Evolutionary conservation across 805 yeast species (phyloP), one percentile per base, ranked within the genome.

Genomic region (Spathaspora gorwiae): DNA sequence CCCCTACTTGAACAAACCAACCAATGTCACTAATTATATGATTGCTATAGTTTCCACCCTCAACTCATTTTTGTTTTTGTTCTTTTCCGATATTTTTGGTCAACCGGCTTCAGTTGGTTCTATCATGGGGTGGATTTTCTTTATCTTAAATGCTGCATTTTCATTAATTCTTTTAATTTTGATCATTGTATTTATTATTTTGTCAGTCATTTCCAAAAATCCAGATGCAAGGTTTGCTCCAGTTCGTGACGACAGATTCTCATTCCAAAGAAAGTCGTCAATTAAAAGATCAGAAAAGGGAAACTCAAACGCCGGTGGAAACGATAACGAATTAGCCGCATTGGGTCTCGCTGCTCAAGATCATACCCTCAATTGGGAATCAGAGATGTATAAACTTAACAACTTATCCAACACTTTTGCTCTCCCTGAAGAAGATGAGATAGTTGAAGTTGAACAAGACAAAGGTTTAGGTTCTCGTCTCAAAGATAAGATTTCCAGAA

Each of bases 71-170:
- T 74, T 90, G 50, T 90, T 88, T 70, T 61, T 87, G 51, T 90
- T 90, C 72, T 90, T 89, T 61, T 87, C 96, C 3, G 83, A 85
- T 57, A 68, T 90, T 50, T 89, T 87, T 66, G 82, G 84, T 42
- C 96, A 90, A 67, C 83, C 88, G 7, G 83, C 81, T 15, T 77
- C 79, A 7, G 97, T 87, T 10, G 72, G 83, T 11, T 83, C 96
- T 1, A 79, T 90, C 45, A 87, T 90, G 96, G 97, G 95, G 0
- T 85, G 95, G 81, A 75, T 90, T 1, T 90, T 87, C 67, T 90
- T 90, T 63, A 75, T 90, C 46, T 64, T 90, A 62, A 90, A 90
- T 62, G 97, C 97, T 6, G 95, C 92, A 5, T 90, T 87, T 59
- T 81, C 96, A 7, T 73, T 87, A 52, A 73, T 88, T 43, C 70